These are phyloP conservation scores for Fusarium dlaminii DNA, from an alignment of 2,329 filamentous ascomycete genomes.

Conservation along the genomic window DNA sequence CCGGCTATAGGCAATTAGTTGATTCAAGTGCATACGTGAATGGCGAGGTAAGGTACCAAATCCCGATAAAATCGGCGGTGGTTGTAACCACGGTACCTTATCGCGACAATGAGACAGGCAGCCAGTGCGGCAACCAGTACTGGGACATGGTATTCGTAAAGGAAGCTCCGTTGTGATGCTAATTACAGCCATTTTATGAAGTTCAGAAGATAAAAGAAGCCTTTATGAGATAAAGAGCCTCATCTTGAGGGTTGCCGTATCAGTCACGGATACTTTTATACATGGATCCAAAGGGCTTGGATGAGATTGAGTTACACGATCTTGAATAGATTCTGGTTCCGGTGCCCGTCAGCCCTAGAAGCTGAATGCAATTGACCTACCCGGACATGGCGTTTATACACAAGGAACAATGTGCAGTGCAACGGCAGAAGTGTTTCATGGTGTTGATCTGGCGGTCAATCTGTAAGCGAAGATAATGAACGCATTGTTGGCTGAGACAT, in stretches of 20 bases:
- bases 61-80: conserved; percentile 16
- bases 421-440: neutral
- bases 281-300: too few relatives aligned
- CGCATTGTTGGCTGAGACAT: neutral
- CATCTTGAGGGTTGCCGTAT: too few relatives aligned
- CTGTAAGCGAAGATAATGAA: neutral
- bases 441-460: neutral
- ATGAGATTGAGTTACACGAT: neutral
- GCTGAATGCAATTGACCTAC: rapidly evolving
- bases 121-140: neutral
- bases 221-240: neutral
- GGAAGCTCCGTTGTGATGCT: neutral
- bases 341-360: neutral
- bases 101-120: neutral
- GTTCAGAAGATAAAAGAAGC: too few relatives aligned
- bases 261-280: neutral
- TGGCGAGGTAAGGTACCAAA: neutral
- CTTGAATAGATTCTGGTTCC: neutral
- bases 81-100: conserved; percentile 2
- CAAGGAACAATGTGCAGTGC: neutral
- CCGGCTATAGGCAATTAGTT: neutral
- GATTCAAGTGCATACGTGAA: rapidly evolving
- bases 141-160: neutral
- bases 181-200: neutral
- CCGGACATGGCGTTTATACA: rapidly evolving